Conservation (phyloP, 805 yeast genomes). For the Metschnikowia sp. region DNA sequence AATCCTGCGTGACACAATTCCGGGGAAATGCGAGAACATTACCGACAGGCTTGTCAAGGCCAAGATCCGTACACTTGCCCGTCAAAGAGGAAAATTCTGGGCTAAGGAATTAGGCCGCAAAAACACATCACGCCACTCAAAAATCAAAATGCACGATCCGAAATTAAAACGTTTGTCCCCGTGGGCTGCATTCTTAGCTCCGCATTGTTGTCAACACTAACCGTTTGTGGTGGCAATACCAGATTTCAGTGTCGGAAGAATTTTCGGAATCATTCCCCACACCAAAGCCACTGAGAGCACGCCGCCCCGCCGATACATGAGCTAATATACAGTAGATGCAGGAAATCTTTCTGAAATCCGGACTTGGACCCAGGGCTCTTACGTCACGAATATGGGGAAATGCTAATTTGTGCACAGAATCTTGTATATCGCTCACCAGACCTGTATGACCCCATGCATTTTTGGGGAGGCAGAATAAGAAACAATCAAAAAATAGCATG, state of each 20-base stretch:
- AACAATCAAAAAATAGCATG: background rate
- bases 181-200: no score
- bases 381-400: background rate
- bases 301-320: background rate
- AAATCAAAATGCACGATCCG: no score
- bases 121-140: no score
- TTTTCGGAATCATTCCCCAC: slow-evolving; percentile 1
- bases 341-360: background rate
- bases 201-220: no score
- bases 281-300: background rate
- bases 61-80: slow-evolving; percentile 1
- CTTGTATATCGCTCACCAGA: background rate
- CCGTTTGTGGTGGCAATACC: background rate
- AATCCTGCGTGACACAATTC: background rate
- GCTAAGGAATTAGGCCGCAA: no score
- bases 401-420: background rate
- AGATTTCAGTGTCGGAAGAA: background rate
- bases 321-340: background rate
- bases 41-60: background rate
- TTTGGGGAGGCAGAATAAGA: background rate
- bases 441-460: background rate
- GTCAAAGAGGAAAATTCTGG: background rate
- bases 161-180: no score
- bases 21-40: background rate
- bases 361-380: slow-evolving; percentile 1